A percentile compares a stretch with the other conserved stretches of the same genome.
phyloP scores from a whole-genome alignment of 1,139 yeast species.

The Saccharomyces pastorianus region DNA sequence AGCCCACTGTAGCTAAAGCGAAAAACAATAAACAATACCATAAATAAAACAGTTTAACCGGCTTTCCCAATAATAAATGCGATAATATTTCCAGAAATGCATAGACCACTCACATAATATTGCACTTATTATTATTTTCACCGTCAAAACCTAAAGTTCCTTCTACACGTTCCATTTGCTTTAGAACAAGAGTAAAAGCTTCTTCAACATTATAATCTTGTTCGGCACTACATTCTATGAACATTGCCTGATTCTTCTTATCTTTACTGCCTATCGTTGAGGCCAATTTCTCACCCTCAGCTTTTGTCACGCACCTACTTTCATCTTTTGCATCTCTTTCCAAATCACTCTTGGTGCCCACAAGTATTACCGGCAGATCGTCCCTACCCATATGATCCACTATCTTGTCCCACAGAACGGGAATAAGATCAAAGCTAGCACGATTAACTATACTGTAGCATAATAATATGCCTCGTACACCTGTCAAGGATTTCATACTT shows the following conservation, averaged over 20 bases:
- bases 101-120: too few relatives aligned
- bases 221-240: constrained; percentile 80
- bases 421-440: constrained; percentile 70
- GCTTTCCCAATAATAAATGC: too few relatives aligned
- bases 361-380: constrained; percentile 67
- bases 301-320: constrained; percentile 55
- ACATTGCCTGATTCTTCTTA: constrained; percentile 51
- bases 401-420: constrained; percentile 75
- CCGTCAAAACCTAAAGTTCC: background rate
- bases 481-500: constrained; percentile 75
- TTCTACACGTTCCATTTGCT: constrained; percentile 39
- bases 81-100: too few relatives aligned
- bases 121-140: constrained; percentile 4
- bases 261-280: constrained; percentile 7
- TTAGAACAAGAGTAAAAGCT: constrained; percentile 60
- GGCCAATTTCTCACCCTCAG: constrained; percentile 62
- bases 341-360: constrained; percentile 80
- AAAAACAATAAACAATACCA: too few relatives aligned
- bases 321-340: constrained; percentile 25
- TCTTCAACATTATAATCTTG: constrained; percentile 52
- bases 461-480: constrained; percentile 76
- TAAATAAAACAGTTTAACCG: too few relatives aligned
- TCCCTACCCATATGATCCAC: constrained; percentile 60
- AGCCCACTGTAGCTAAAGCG: too few relatives aligned
- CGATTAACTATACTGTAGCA: constrained; percentile 78